Evolutionary conservation across 345 rosid genomes (phyloP).

Genomic region (Triadica sebifera): DNA sequence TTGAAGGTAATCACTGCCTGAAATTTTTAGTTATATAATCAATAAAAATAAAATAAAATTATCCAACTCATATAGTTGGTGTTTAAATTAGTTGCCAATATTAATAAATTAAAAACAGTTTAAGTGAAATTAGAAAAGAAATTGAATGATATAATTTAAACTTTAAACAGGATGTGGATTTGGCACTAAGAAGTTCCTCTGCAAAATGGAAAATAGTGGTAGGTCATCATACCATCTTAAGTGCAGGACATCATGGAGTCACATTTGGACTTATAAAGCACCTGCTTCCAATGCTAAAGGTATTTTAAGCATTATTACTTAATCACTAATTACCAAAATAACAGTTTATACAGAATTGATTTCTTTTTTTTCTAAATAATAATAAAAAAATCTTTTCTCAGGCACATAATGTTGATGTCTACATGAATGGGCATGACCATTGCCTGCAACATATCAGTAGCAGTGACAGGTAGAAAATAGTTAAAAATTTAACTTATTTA

Average conservation of each 20-base stretch:
- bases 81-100: too few relatives aligned
- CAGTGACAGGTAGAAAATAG: not conserved
- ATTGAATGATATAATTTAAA: too few relatives aligned
- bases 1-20: constrained; percentile 28
- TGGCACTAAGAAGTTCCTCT: constrained; percentile 40
- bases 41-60: too few relatives aligned
- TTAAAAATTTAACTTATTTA: not conserved
- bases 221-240: constrained; percentile 71
- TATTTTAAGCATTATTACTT: constrained; percentile 9
- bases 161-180: constrained; percentile 41
- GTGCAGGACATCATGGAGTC: constrained; percentile 68
- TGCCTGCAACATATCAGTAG: constrained; percentile 11
- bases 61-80: too few relatives aligned
- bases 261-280: constrained; percentile 50
- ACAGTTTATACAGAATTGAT: not conserved
- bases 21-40: too few relatives aligned
- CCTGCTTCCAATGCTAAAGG: constrained; percentile 58
- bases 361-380: too few relatives aligned
- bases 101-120: too few relatives aligned
- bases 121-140: too few relatives aligned
- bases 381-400: not conserved
- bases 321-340: not conserved
- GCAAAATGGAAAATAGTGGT: constrained; percentile 77
- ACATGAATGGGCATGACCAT: constrained; percentile 25
- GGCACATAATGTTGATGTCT: constrained; percentile 18